Evolutionary conservation across 73 alveolate genomes (phyloP).

Genomic region (Blepharisma japonicum): DNA sequence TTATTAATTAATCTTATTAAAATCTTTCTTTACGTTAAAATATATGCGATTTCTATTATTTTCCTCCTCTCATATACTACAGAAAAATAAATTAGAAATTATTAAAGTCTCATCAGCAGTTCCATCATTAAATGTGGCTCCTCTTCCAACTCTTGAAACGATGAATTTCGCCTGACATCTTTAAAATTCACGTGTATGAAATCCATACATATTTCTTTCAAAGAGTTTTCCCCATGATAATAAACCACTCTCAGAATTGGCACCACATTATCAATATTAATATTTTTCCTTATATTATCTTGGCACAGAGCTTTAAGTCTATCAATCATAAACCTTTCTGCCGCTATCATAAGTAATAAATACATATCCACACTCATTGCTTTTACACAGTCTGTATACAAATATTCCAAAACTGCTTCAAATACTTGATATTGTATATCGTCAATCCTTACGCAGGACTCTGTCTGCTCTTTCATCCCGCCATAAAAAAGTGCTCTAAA

Average conservation of each 20-base stretch:
- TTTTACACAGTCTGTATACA: constrained; percentile 42
- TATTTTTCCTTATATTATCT: constrained; percentile 46
- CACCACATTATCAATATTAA: constrained; percentile 33
- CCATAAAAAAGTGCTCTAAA: constrained; percentile 50
- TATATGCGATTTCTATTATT: too few relatives aligned
- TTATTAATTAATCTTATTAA: too few relatives aligned
- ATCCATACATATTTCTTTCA: constrained; percentile 30
- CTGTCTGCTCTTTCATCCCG: constrained; percentile 46
- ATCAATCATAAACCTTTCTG: constrained; percentile 73
- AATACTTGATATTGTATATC: constrained; percentile 33
- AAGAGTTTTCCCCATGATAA: constrained; percentile 11
- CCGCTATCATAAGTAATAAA: constrained; percentile 61
- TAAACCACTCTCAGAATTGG: constrained; percentile 5
- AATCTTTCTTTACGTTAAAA: too few relatives aligned
- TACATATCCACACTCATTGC: constrained; percentile 46
- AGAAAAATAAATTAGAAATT: not conserved
- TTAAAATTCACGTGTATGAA: not conserved
- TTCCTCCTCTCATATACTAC: too few relatives aligned
- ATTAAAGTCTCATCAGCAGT: constrained; percentile 12
- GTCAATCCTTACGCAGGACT: not conserved
- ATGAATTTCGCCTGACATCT: not conserved
- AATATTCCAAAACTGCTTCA: constrained; percentile 30
- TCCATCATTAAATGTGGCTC: constrained; percentile 28
- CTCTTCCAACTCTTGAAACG: not conserved
- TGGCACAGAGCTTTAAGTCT: constrained; percentile 67